Percentiles rank a stretch among this genome's conserved stretches.
Evolutionary conservation across 2,329 filamentous ascomycete genomes (phyloP).

Genomic region (Fonsecaea pedrosoi): DNA sequence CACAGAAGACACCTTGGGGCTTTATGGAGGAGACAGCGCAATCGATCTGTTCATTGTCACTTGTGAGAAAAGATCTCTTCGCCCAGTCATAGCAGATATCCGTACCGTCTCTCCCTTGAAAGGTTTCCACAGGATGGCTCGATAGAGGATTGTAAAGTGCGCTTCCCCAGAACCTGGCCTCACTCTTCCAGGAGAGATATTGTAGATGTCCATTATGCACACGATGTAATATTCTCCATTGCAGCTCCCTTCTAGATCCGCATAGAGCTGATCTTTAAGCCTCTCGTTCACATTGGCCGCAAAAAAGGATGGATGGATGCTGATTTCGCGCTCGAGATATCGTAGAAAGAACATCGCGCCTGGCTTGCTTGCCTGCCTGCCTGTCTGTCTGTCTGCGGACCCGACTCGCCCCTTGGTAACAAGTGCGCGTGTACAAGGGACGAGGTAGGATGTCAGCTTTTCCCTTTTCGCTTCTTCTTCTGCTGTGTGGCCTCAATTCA

Average conservation of each 20-base stretch:
- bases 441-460: conserved; percentile 6
- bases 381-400: background rate
- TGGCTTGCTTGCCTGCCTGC: background rate
- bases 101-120: conserved; percentile 94
- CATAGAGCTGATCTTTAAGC: conserved; percentile 84
- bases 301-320: conserved; percentile 96
- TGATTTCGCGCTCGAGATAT: conserved; percentile 92
- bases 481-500: conserved; percentile 18
- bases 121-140: conserved; percentile 95
- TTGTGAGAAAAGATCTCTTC: conserved; percentile 12
- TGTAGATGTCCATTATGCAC: conserved; percentile 94
- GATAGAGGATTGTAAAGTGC: conserved; percentile 93
- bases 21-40: conserved; percentile 92
- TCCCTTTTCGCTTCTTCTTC: too few species aligned
- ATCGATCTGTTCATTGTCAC: conserved; percentile 71
- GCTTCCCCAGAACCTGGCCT: conserved; percentile 89
- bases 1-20: conserved; percentile 77
- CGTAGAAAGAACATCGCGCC: conserved; percentile 92
- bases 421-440: conserved; percentile 4
- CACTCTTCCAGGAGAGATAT: conserved; percentile 91
- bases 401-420: background rate
- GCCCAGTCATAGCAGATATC: background rate
- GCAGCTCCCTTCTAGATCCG: conserved; percentile 93
- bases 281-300: conserved; percentile 91
- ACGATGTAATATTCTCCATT: conserved; percentile 97